Evolutionary conservation across 345 rosid species (phyloP), one percentile per base, ranked within the genome.

Genomic region (Moringa oleifera): DNA sequence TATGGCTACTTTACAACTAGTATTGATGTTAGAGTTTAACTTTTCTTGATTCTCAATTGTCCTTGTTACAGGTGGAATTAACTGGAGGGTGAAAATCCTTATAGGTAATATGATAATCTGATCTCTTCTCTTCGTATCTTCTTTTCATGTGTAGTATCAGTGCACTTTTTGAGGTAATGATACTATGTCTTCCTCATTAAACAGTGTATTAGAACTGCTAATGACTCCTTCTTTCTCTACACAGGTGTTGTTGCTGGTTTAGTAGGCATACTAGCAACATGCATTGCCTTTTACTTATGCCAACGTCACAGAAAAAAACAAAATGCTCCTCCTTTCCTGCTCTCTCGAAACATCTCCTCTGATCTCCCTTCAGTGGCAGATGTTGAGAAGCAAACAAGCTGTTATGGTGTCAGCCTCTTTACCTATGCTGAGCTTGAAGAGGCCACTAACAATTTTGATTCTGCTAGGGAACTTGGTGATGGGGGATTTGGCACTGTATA

Each of bases 401-500:
- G 67, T 46, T 53, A 24, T 15, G 96, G 90, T 6, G 71, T 87
- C 64, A 83, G 63, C 33, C 61, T 84, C 49, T 90, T 90, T 76
- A 70, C 80, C 63, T 90, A 86, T 23, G 57, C 23, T 0, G 96
- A 90, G 61, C 98, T 93, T 15, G 80, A 74, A 59, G 73, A 66
- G 62, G 98, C 97, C 0, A 93, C 97, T 2, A 68, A 81, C 67
- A 63, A 79, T 60, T 93, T 93, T 62, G 96, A 87, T 71, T 77
- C 87, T 5, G 52, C 75, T 0, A 78, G 22, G 63, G 94, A 93
- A 75, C 91, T 90, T 25, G 98, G 98, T 24, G 96, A 86, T 68
- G 98, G 98, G 57, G 97, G 97, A 73, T 92, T 84, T 67, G 97
- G 96, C 70, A 85, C 89, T 22, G 98, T 93, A 12, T 93, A 85